These are phyloP conservation scores for Ophidiomyces ophidiicola DNA, from an alignment of 2,329 filamentous ascomycete genomes.

Conservation along the genomic window DNA sequence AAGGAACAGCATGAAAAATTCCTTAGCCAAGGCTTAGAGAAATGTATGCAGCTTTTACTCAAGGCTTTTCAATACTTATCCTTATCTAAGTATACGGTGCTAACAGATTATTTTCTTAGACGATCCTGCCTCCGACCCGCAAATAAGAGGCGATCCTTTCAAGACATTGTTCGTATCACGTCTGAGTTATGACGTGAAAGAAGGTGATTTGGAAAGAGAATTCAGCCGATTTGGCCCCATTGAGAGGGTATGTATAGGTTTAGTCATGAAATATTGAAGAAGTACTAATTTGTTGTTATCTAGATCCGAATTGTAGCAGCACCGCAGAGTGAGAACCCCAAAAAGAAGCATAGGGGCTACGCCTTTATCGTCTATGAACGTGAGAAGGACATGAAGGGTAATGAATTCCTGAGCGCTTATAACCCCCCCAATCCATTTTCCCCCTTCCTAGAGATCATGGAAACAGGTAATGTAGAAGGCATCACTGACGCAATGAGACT, in stretches of 20 bases:
- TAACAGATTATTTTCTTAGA: conserved; percentile 45
- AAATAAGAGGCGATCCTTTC: conserved; percentile 85
- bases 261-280: neutral
- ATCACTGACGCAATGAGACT: conserved; percentile 28
- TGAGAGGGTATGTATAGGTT: conserved; percentile 55
- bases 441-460: conserved; percentile 7
- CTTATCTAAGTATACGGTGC: too few relatives aligned
- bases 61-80: neutral
- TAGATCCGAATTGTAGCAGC: conserved; percentile 82
- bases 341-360: conserved; percentile 76
- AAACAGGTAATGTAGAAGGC: conserved; percentile 19
- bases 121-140: conserved; percentile 71
- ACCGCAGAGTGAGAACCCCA: conserved; percentile 63
- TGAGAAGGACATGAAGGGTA: conserved; percentile 99
- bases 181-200: conserved; percentile 76
- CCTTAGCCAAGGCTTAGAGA: conserved; percentile 50
- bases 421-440: conserved; percentile 18
- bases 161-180: conserved; percentile 88
- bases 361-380: conserved; percentile 94
- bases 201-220: conserved; percentile 81
- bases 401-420: conserved; percentile 28
- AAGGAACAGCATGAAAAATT: conserved; percentile 53
- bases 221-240: conserved; percentile 90
- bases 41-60: too few relatives aligned
- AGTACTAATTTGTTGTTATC: conserved; percentile 10